phyloP scores from a whole-genome alignment of 1,139 yeast genomes.

The Yamadazyma pseudoaaseri region DNA sequence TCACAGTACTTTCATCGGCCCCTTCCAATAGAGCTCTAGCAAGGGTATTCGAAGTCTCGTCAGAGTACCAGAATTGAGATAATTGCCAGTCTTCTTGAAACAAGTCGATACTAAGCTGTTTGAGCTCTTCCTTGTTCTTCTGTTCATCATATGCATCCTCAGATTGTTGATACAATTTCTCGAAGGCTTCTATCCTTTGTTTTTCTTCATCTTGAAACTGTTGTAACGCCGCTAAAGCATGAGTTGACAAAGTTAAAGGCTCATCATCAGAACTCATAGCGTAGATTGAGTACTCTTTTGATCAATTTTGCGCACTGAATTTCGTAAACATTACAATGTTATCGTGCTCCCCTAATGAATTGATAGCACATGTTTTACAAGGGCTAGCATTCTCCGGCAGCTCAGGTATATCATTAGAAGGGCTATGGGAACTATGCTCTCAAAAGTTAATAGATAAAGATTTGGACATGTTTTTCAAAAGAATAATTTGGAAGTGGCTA shows the following conservation, averaged over 20 bases:
- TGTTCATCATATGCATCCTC: slow-evolving; percentile 47
- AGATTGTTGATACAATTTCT: slow-evolving; percentile 54
- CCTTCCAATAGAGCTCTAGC: slow-evolving; percentile 74
- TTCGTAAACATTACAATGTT: no score
- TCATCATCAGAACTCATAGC: slow-evolving; percentile 30
- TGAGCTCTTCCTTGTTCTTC: slow-evolving; percentile 14
- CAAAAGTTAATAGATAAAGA: slow-evolving; percentile 18
- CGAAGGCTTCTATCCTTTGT: slow-evolving; percentile 58
- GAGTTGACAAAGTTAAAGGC: slow-evolving; percentile 53
- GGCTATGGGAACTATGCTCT: slow-evolving; percentile 30
- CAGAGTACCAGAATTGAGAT: slow-evolving; percentile 87
- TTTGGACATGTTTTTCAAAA: slow-evolving; percentile 36
- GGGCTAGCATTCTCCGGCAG: slow-evolving; percentile 38
- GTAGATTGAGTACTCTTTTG: no score
- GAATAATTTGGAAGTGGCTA: slow-evolving; percentile 42
- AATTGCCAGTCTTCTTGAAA: slow-evolving; percentile 93
- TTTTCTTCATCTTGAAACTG: slow-evolving; percentile 71
- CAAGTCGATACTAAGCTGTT: slow-evolving; percentile 47
- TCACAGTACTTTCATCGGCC: slow-evolving; percentile 66
- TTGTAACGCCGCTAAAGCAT: slow-evolving; percentile 74
- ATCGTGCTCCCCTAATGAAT: slow-evolving; percentile 28
- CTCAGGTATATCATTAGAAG: slow-evolving; percentile 27
- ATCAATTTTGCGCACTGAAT: no score
- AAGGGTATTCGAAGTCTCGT: slow-evolving; percentile 63
- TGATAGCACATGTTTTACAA: slow-evolving; percentile 28